Base-by-base conservation (phyloP, 495 filamentous ascomycete species). In the Rostrohypoxylon terebratum region DNA sequence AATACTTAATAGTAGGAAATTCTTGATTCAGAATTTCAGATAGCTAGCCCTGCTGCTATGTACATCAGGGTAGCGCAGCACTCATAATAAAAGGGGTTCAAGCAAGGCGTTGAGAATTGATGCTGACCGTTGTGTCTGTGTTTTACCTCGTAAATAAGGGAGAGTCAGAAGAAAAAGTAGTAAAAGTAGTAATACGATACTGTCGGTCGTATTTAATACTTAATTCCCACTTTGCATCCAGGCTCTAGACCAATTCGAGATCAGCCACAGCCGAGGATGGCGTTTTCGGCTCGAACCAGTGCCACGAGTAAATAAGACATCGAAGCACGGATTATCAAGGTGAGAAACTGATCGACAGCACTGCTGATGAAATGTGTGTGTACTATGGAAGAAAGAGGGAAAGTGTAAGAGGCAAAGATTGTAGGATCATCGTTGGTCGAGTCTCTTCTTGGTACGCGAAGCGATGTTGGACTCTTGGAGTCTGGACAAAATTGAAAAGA, bases 221-320 rank as follows among this genome's bases (percentile, higher is more conserved):
- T 59, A 42, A 48, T 61, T 48, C 69, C 66, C 40, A 62, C n/a
- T 66, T 53, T 13, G 21, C 42, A 44, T 50, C 36, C 44, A 59
- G 18, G 45, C 58, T 50, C 36, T 34, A 59, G 18, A 51, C 58
- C 13, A 57, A 54, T 25, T 74, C 23, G 6, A 21, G 11, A 36
- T 51, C 66, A 63, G 66, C 71, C 71, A 70, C 63, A 66, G 48
- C 71, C 70, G 70, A 68, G 47, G 47, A 72, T 48, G 38, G 63
- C 60, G 21, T 25, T 48, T 58, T 61, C 53, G 16, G 38, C 38
- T 66, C 28, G 47, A 36, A 45, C 53, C 3, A 64, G 33, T 70
- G 50, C 71, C 71, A 74, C 71, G 71, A 69, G 66, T 31, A 40
- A 48, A 51, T 74, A 45, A 74, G 62, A 74, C 71, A 74, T 38